These are phyloP conservation scores for Salix brachista DNA, from an alignment of 345 rosid genomes.

Conservation along the genomic window DNA sequence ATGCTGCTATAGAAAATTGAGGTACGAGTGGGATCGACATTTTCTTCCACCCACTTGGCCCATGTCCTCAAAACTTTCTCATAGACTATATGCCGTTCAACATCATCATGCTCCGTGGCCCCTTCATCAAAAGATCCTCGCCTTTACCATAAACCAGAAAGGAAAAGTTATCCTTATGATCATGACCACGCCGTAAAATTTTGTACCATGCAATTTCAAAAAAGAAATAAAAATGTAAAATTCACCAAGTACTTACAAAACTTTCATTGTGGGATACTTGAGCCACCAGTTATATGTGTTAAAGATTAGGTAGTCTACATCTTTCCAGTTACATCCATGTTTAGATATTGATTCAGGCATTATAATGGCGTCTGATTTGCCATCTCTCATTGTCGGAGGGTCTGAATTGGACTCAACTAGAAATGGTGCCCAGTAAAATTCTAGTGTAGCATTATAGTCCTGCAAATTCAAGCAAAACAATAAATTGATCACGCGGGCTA, in stretches of 20 bases:
- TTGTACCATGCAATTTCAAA: not conserved
- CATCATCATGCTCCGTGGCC: slow-evolving; percentile 15
- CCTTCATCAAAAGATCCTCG: slow-evolving; percentile 15
- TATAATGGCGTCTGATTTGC: slow-evolving; percentile 10
- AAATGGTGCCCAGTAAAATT: slow-evolving; percentile 28
- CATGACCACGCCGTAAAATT: not conserved
- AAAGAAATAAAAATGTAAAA: too few species aligned
- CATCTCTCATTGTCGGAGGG: slow-evolving; percentile 4
- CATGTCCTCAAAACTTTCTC: slow-evolving; percentile 24
- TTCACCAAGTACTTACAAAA: slow-evolving; percentile 13
- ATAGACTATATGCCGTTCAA: slow-evolving; percentile 18
- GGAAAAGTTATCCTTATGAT: not conserved
- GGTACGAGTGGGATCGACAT: slow-evolving; percentile 19
- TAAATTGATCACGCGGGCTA: not conserved
- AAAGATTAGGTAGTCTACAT: slow-evolving; percentile 18
- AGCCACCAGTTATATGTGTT: slow-evolving; percentile 26
- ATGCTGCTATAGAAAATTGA: slow-evolving; percentile 23
- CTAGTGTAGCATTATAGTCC: slow-evolving; percentile 23
- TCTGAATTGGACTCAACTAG: slow-evolving; percentile 23
- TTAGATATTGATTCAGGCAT: slow-evolving; percentile 14
- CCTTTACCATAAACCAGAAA: not conserved
- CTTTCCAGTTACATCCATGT: slow-evolving; percentile 18
- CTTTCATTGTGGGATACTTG: slow-evolving; percentile 10
- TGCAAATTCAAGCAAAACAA: not conserved
- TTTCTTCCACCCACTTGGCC: slow-evolving; percentile 24